Evolutionary conservation across 352 stramenopile genomes (phyloP), one percentile per base, ranked within the genome.

Genomic region (Pythium sp.): DNA sequence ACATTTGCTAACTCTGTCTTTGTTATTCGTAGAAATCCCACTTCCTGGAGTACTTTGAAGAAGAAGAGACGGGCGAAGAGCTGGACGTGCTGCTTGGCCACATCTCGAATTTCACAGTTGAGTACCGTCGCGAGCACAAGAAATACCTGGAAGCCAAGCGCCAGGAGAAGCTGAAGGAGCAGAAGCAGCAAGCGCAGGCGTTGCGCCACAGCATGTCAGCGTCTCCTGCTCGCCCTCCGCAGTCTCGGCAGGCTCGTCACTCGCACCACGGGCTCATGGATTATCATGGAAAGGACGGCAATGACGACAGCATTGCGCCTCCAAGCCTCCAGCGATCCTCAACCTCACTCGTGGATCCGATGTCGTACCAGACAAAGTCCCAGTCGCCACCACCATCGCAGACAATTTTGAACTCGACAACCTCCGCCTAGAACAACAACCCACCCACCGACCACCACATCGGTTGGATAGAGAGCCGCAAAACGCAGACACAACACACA

Each of bases 21-120:
- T 43, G n/a, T 14, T 47, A 22, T 5, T 15, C 59, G 38, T 64
- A 89, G 81, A 95, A 93, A 85, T 68, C 71, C 8, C 75, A 81
- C 15, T 93, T 93, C 63, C 73, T 95, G 11, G 78, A 92, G 62
- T 93, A 93, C 66, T 92, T 95, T 64, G 87, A 93, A 70, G 87
- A 95, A 65, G 82, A 93, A 61, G 87, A 90, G 24, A 90, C 82
- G 2, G 79, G 86, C 34, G 86, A 95, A 56, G 83, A 92, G 63
- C 64, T 95, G 53, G 84, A 95, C 58, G 81, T 91, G 58, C 57
- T 95, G 59, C 75, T 93, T 9, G 76, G 75, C 24, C 76, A 91
- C 66, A 90, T 95, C 59, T 83, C 85, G 1, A 89, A 85, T 47
- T 95, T 93, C 62, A 91, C 79, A 7, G 75, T 51, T 26, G 87